phyloP scores from a whole-genome alignment of 306 rosid species.

The Trifolium pratense region DNA sequence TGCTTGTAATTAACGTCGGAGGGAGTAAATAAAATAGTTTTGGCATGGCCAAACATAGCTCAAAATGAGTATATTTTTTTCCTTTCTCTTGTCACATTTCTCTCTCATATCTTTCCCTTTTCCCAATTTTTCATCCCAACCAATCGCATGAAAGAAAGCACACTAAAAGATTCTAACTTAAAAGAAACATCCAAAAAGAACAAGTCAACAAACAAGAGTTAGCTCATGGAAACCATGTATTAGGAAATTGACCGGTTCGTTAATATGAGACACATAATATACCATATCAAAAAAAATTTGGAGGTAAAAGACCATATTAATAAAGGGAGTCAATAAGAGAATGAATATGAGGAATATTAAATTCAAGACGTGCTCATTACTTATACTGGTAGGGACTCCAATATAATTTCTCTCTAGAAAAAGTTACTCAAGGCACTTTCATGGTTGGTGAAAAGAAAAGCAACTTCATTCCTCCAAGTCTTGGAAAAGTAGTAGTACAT shows the following conservation, averaged over 20 bases:
- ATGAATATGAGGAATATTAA: neutral
- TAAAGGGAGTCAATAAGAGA: neutral
- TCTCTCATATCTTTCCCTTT: neutral
- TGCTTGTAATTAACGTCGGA: too few relatives aligned
- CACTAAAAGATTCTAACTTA: neutral
- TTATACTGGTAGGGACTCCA: neutral
- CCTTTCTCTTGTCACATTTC: too few relatives aligned
- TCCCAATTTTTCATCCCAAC: neutral
- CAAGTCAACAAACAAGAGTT: constrained; percentile 3
- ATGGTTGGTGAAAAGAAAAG: neutral
- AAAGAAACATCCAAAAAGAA: neutral
- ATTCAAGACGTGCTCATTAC: neutral
- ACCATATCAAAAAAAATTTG: too few relatives aligned
- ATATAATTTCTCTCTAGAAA: neutral
- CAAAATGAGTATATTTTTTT: too few relatives aligned
- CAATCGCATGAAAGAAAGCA: neutral
- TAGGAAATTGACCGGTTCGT: neutral
- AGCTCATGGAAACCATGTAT: neutral
- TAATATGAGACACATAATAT: neutral
- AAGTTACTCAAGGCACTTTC: neutral
- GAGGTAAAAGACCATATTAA: too few relatives aligned
- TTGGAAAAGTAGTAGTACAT: neutral
- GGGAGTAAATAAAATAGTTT: too few relatives aligned
- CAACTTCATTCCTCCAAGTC: neutral
- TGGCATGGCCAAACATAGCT: too few relatives aligned